These are phyloP conservation scores for Pistacia atlantica DNA, from an alignment of 345 rosid genomes.

Conservation along the genomic window DNA sequence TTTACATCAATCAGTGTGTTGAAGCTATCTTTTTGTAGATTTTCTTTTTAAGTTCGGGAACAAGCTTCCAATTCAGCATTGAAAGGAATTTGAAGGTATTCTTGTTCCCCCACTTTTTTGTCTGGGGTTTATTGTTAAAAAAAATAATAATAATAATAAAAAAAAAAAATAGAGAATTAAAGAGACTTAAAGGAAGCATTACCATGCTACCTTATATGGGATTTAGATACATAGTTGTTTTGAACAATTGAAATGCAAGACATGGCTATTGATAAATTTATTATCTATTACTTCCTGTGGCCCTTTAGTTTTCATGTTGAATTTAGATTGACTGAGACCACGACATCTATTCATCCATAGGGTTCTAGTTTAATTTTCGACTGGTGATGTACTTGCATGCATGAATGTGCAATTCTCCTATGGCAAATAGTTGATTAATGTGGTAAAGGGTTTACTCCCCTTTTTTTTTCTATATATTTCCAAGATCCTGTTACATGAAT, in stretches of 20 bases:
- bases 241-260: constrained; percentile 40
- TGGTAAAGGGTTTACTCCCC: too few species aligned
- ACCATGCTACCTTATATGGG: constrained; percentile 38
- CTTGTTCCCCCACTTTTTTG: constrained; percentile 37
- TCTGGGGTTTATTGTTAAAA: constrained; percentile 41
- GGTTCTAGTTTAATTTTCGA: background rate
- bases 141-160: background rate
- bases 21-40: constrained; percentile 23
- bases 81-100: constrained; percentile 31
- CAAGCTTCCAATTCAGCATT: constrained; percentile 36
- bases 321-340: too few species aligned
- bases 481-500: too few species aligned
- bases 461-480: too few species aligned
- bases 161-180: constrained; percentile 4
- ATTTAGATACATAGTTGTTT: constrained; percentile 45
- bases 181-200: constrained; percentile 37
- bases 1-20: constrained; percentile 29
- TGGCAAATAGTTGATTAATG: too few species aligned
- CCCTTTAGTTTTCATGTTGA: too few species aligned
- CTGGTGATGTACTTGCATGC: background rate
- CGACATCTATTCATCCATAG: background rate
- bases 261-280: constrained; percentile 42
- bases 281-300: constrained; percentile 24
- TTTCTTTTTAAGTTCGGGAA: constrained; percentile 26
- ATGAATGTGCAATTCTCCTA: background rate